These are phyloP conservation scores for Didymella keratinophila DNA, from an alignment of 2,329 filamentous ascomycete species.

Conservation along the genomic window DNA sequence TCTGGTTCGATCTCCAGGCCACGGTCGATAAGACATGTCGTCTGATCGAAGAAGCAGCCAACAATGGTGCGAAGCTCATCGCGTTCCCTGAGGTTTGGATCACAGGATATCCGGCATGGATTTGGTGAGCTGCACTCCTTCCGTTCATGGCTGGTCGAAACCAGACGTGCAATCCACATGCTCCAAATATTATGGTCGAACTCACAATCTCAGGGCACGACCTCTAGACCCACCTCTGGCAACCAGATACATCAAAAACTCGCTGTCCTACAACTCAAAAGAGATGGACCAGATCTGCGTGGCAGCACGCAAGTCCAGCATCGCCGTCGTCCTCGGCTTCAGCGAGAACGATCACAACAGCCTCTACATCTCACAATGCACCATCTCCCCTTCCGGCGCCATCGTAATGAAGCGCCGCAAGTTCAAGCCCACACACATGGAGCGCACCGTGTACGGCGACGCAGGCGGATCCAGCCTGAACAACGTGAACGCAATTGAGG, in stretches of 20 bases:
- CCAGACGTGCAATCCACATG: too few species aligned
- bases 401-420: slow-evolving; percentile 52
- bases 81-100: slow-evolving; percentile 59
- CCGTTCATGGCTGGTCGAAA: too few species aligned
- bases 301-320: slow-evolving; percentile 43
- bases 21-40: slow-evolving; percentile 65
- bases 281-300: slow-evolving; percentile 56
- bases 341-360: slow-evolving; percentile 49
- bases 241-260: slow-evolving; percentile 56
- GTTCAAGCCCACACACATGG: slow-evolving; percentile 56
- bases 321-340: slow-evolving; percentile 52
- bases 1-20: slow-evolving; percentile 65
- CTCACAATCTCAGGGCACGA: slow-evolving; percentile 43
- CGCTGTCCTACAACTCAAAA: slow-evolving; percentile 50
- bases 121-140: slow-evolving; percentile 50
- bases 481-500: slow-evolving; percentile 45
- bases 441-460: slow-evolving; percentile 55
- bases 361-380: slow-evolving; percentile 54
- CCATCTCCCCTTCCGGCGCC: slow-evolving; percentile 46
- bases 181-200: too few species aligned
- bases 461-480: slow-evolving; percentile 45
- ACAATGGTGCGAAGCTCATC: slow-evolving; percentile 63
- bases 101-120: slow-evolving; percentile 56
- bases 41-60: slow-evolving; percentile 64
- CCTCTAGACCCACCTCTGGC: slow-evolving; percentile 53